These are phyloP conservation scores for Volvariella surrecta DNA, from an alignment of 1,284 basidiomycete species.

Conservation along the genomic window DNA sequence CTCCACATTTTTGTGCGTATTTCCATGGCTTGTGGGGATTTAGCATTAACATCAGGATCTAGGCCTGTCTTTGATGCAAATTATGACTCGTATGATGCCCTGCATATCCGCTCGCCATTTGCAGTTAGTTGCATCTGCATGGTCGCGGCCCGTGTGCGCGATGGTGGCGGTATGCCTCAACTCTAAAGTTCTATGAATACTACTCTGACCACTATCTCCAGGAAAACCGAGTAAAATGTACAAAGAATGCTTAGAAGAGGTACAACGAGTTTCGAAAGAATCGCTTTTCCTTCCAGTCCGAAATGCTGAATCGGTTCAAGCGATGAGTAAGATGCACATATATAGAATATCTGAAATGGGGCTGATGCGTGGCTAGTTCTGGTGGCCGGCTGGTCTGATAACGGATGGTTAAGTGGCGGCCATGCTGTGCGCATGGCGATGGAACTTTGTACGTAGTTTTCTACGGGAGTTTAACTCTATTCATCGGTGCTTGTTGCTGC, in stretches of 20 bases:
- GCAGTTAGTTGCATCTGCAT: slow-evolving; percentile 83
- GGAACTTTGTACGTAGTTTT: slow-evolving; percentile 61
- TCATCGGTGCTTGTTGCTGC: slow-evolving; percentile 5
- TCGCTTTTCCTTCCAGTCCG: slow-evolving; percentile 81
- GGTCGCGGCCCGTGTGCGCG: slow-evolving; percentile 81
- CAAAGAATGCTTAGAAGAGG: slow-evolving; percentile 66
- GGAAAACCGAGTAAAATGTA: slow-evolving; percentile 61
- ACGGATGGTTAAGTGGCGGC: slow-evolving; percentile 86
- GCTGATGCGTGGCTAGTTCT: slow-evolving; percentile 43
- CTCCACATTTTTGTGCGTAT: slow-evolving; percentile 69
- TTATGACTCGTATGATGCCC: slow-evolving; percentile 72
- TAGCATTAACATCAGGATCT: slow-evolving; percentile 4
- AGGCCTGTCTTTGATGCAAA: slow-evolving; percentile 73
- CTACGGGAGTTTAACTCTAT: slow-evolving; percentile 1
- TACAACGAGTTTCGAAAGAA: slow-evolving; percentile 75
- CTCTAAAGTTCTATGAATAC: not conserved
- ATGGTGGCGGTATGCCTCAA: slow-evolving; percentile 66
- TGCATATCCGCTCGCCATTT: slow-evolving; percentile 78
- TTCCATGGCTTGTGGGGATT: not conserved
- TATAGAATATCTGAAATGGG: not conserved
- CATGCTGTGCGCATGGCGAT: slow-evolving; percentile 92
- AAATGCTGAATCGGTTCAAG: slow-evolving; percentile 79
- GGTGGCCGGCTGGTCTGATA: slow-evolving; percentile 86
- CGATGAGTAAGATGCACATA: slow-evolving; percentile 61
- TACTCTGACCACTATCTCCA: slow-evolving; percentile 14